These are phyloP conservation scores for Lotmaria passim DNA, from an alignment of 208 protist genomes.

Conservation along the genomic window DNA sequence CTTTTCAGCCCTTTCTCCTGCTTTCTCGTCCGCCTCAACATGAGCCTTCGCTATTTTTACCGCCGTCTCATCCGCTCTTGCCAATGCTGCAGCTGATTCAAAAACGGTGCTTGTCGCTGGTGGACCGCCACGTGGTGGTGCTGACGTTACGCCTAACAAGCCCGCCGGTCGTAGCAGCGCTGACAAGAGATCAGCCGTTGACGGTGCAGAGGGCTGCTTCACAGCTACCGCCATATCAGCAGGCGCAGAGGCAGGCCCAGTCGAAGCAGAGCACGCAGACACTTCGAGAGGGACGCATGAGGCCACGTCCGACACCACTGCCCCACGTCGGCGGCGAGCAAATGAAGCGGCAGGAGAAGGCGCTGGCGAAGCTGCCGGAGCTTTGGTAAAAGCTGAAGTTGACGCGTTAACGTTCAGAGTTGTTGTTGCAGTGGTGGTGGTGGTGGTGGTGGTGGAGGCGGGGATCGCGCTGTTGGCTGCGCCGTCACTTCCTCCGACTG, in stretches of 20 bases:
- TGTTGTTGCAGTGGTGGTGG: no score
- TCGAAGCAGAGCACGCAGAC: background rate
- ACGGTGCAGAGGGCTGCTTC: background rate
- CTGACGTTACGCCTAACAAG: background rate
- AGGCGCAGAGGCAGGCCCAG: background rate
- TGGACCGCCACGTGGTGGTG: background rate
- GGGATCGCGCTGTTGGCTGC: no score
- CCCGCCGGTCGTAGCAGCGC: background rate
- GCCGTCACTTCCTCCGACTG: no score
- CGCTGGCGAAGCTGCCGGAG: no score
- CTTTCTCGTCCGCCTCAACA: no score
- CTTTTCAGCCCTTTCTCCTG: no score
- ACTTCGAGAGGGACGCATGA: background rate
- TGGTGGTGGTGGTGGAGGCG: no score
- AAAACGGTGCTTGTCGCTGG: no score
- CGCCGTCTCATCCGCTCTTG: no score
- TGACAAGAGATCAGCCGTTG: background rate
- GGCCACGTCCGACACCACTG: slow-evolving; percentile 9
- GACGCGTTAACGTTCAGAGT: no score
- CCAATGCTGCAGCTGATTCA: background rate
- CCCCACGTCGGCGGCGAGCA: slow-evolving; percentile 19
- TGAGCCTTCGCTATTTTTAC: no score
- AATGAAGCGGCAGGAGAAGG: background rate
- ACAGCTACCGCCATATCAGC: background rate
- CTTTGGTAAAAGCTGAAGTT: no score